Conservation (phyloP, 768 basidiomycete genomes). For the Pleurotus giganteus region DNA sequence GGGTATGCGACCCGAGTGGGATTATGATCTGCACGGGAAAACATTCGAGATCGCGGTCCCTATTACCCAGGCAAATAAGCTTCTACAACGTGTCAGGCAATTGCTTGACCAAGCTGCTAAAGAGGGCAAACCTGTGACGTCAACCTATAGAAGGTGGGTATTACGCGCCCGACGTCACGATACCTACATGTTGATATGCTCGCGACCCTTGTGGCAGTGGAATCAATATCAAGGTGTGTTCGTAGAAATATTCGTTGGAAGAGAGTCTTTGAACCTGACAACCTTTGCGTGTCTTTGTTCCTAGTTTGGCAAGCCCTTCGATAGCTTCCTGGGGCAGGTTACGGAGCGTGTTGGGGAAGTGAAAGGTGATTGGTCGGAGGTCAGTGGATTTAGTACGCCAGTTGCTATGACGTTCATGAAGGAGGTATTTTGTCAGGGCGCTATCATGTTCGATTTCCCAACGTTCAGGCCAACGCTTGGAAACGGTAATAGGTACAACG, state of each 20-base stretch:
- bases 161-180: not conserved
- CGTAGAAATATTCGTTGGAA: not conserved
- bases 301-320: constrained; percentile 34
- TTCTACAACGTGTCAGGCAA: constrained; percentile 29
- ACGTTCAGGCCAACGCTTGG: constrained; percentile 30
- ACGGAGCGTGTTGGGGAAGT: constrained; percentile 26
- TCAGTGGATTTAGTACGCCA: constrained; percentile 6
- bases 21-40: constrained; percentile 31
- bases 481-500: constrained; percentile 32
- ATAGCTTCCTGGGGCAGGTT: constrained; percentile 35
- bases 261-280: not conserved
- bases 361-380: constrained; percentile 36
- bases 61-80: constrained; percentile 26
- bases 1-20: constrained; percentile 29
- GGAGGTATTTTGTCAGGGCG: constrained; percentile 21
- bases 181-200: not conserved
- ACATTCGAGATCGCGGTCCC: constrained; percentile 35
- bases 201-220: constrained; percentile 19
- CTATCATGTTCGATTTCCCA: constrained; percentile 39
- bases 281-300: not conserved
- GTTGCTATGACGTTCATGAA: not conserved
- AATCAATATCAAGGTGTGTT: constrained; percentile 31
- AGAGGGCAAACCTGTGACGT: constrained; percentile 33
- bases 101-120: constrained; percentile 30
- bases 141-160: constrained; percentile 33